A percentile compares a stretch with the other conserved stretches of the same genome.
Evolutionary conservation across 805 yeast species (phyloP).

Genomic region (Hemisphaericaspora nanyangensis): DNA sequence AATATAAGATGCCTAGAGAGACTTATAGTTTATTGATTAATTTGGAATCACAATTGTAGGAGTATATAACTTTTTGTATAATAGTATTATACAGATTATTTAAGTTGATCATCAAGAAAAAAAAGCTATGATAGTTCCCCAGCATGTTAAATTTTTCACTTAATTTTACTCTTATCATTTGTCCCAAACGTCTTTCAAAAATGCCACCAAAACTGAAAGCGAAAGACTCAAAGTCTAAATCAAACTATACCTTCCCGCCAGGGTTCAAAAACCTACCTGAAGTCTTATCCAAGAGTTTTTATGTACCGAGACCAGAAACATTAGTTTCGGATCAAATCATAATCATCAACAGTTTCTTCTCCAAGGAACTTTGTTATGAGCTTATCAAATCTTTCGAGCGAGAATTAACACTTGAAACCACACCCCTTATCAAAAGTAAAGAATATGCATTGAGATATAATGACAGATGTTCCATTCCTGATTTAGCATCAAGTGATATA

Average conservation of each 20-base stretch:
- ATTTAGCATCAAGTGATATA: slow-evolving; percentile 30
- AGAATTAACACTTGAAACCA: slow-evolving; percentile 36
- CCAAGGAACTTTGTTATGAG: slow-evolving; percentile 34
- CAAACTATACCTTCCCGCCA: slow-evolving; percentile 14
- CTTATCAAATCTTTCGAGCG: slow-evolving; percentile 29
- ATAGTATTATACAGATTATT: no score
- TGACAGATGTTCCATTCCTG: slow-evolving; percentile 44
- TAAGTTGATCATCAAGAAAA: no score
- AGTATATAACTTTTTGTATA: no score
- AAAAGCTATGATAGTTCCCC: no score
- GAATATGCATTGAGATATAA: slow-evolving; percentile 57
- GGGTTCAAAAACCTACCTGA: slow-evolving; percentile 11
- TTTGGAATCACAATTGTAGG: slow-evolving; percentile 49
- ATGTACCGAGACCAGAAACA: slow-evolving; percentile 19
- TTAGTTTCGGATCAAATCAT: slow-evolving; percentile 37
- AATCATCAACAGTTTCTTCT: slow-evolving; percentile 36
- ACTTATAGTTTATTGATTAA: slow-evolving; percentile 67
- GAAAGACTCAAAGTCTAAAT: slow-evolving; percentile 1
- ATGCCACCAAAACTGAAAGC: not conserved
- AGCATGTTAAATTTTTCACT: no score
- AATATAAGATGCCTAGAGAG: slow-evolving; percentile 86
- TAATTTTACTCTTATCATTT: no score
- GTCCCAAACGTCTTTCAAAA: no score
- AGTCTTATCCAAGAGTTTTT: slow-evolving; percentile 15
- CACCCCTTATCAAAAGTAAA: slow-evolving; percentile 45